Evolutionary conservation across 2,329 filamentous ascomycete genomes (phyloP).

Genomic region (Helminthosporium solani): DNA sequence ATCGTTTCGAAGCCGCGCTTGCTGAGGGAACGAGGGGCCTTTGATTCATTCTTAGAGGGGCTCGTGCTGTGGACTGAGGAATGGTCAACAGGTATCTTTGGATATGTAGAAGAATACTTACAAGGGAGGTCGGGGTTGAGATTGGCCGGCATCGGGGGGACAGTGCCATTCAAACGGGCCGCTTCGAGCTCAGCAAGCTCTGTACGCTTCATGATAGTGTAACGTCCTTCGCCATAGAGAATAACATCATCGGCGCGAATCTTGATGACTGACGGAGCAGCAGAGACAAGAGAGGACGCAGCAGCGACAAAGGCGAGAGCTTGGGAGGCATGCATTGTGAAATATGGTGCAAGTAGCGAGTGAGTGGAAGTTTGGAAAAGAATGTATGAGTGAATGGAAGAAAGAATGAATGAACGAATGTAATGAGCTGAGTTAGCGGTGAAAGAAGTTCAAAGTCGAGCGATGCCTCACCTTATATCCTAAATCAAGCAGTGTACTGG

Average conservation of each 20-base stretch:
- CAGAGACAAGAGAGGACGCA: not conserved
- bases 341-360: not conserved
- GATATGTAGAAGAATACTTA: not conserved
- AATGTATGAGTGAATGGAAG: not conserved
- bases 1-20: conserved; percentile 21
- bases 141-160: conserved; percentile 21
- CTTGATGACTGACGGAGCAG: conserved; percentile 16
- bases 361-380: not conserved
- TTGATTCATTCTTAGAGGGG: too few species aligned
- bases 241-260: conserved; percentile 27
- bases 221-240: conserved; percentile 26
- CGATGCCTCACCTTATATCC: not conserved
- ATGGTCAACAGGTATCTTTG: not conserved
- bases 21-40: conserved; percentile 2
- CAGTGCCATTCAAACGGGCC: conserved; percentile 12
- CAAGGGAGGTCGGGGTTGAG: conserved; percentile 13
- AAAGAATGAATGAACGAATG: not conserved
- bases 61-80: too few species aligned
- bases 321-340: conserved; percentile 23
- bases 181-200: conserved; percentile 20
- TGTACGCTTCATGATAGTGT: conserved; percentile 23
- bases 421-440: not conserved
- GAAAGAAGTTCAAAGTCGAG: not conserved
- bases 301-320: not conserved
- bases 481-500: not conserved